Evolutionary conservation across 805 yeast species (phyloP).

Genomic region (Candida ipomoeae): DNA sequence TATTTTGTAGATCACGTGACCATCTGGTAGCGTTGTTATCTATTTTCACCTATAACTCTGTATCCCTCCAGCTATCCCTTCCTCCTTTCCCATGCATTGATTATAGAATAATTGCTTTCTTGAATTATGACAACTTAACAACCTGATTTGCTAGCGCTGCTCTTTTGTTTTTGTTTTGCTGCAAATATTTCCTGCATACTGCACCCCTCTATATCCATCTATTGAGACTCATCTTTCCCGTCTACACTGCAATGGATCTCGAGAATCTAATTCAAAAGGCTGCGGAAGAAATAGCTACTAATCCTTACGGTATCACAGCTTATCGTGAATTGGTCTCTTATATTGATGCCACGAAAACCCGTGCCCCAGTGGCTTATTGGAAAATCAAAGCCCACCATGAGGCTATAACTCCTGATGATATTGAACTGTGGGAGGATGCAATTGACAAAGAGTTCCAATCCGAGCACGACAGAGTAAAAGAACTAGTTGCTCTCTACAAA

Average conservation of each 20-base stretch:
- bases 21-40: too few species aligned
- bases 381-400: neutral
- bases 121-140: too few species aligned
- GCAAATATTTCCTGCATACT: neutral
- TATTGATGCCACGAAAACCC: neutral
- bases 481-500: neutral
- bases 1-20: too few species aligned
- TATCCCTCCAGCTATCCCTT: too few species aligned
- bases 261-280: neutral
- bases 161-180: neutral
- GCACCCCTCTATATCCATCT: neutral
- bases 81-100: too few species aligned
- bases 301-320: neutral
- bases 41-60: too few species aligned
- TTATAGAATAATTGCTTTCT: too few species aligned
- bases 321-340: neutral
- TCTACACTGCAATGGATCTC: neutral
- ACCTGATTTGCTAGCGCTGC: too few species aligned
- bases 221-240: neutral
- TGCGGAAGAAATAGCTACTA: neutral
- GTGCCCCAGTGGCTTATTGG: constrained; percentile 5
- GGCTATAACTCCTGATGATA: constrained; percentile 5
- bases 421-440: constrained; percentile 8
- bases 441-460: constrained; percentile 1
- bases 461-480: neutral